Percentiles rank a stretch among this genome's conserved stretches.
These are phyloP conservation scores for Amphirosellinia nigrospora DNA, from an alignment of 495 filamentous ascomycete genomes.

Conservation along the genomic window DNA sequence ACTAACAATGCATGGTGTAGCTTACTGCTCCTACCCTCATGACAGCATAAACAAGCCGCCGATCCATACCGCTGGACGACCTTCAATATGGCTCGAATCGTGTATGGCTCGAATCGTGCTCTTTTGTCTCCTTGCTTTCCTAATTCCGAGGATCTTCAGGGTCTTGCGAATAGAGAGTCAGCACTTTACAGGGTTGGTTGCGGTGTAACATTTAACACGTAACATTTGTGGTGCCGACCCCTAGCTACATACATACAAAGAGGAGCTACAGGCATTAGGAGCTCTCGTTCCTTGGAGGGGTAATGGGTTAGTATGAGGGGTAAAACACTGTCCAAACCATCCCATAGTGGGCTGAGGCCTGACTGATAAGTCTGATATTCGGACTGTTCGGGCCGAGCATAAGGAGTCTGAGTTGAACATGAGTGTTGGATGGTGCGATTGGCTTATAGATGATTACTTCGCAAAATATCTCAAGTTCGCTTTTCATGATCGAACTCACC, in stretches of 20 bases:
- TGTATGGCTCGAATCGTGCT: background rate
- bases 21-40: constrained; percentile 13
- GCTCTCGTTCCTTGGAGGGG: background rate
- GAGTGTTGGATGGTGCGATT: background rate
- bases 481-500: background rate
- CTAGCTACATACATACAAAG: background rate
- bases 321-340: background rate
- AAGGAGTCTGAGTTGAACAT: background rate
- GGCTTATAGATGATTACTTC: background rate
- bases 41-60: background rate
- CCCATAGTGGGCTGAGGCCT: background rate
- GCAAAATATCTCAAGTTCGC: constrained; percentile 3
- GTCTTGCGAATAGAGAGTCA: constrained; percentile 1
- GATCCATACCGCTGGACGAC: constrained; percentile 1
- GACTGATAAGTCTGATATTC: background rate
- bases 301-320: background rate
- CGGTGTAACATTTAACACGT: constrained; percentile 10
- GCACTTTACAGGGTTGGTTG: background rate
- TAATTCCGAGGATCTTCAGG: constrained; percentile 7
- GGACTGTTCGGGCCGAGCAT: constrained; percentile 15
- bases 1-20: constrained; percentile 17
- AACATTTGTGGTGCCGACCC: background rate
- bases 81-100: background rate
- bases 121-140: background rate
- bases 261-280: constrained; percentile 2